phyloP scores from a whole-genome alignment of 2,329 filamentous ascomycete species.

The Aspergillus floridensis region DNA sequence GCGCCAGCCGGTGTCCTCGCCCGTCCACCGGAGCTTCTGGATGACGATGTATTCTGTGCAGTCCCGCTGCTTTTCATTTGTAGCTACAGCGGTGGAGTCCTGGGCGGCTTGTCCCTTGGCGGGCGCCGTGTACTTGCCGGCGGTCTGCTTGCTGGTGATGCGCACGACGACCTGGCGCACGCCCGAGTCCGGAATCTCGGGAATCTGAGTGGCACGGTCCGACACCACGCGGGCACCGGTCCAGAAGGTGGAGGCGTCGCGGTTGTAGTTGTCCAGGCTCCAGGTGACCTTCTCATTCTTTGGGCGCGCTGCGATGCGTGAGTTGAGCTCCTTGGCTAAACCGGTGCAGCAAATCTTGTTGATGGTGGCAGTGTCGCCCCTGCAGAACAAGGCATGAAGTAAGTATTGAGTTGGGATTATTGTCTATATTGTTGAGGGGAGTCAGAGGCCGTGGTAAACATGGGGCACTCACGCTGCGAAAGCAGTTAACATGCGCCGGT shows the following conservation, averaged over 20 bases:
- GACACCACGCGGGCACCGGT: constrained; percentile 39
- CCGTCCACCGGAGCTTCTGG: constrained; percentile 45
- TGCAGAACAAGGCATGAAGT: constrained; percentile 23
- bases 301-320: constrained; percentile 36
- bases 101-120: neutral
- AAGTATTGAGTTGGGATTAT: neutral
- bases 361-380: constrained; percentile 36
- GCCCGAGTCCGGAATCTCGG: constrained; percentile 37
- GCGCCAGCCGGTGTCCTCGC: constrained; percentile 47
- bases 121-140: constrained; percentile 20
- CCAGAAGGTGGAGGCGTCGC: constrained; percentile 36
- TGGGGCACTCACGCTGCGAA: constrained; percentile 43
- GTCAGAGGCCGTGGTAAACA: neutral
- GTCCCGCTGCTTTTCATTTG: constrained; percentile 39
- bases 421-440: neutral
- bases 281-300: constrained; percentile 33
- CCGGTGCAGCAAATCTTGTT: constrained; percentile 39
- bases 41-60: constrained; percentile 52
- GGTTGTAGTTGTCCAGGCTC: constrained; percentile 38
- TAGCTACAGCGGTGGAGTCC: neutral
- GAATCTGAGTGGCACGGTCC: constrained; percentile 44
- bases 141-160: constrained; percentile 40
- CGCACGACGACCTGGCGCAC: constrained; percentile 41
- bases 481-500: constrained; percentile 47
- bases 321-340: constrained; percentile 34